Base-by-base conservation (phyloP, 2,329 filamentous ascomycete genomes). In the Fusarium humuli region DNA sequence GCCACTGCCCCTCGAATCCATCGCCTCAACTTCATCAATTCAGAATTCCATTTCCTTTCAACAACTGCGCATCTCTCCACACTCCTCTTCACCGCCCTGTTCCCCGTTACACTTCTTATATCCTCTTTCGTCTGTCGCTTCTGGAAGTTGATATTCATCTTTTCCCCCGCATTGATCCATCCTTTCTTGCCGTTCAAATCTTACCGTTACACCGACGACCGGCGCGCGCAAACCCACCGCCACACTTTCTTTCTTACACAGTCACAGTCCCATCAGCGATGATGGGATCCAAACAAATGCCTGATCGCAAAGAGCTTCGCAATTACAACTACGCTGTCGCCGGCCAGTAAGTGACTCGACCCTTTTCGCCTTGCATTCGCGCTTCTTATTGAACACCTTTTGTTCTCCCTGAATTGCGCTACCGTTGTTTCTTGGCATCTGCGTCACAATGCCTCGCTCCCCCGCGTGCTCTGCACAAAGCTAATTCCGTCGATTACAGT, bases 271-370 rank as follows among this genome's bases (percentile, higher is more conserved):
- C 57, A 61, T 64, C 52, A 70, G 71, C 56, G 53, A 75, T 68
- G 63, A 76, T 76, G 62, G 73, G 69, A 49, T 59, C 59, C 80
- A 80, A 71, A 64, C 72, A 74, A 69, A 80, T 90, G 42, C 87
- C 90, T 56, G 86, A 87, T 69, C 83, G 84, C 58, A 83, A 87
- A 59, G 88, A 90, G 62, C 84, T 94, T 47, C 84, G 89, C 71
- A 86, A 90, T 57, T 96, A 92, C 81, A 88, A 89, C 74, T 86
- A 93, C 76, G 92, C 91, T 53, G 93, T 94, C 67, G 93, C 93
- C 68, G 93, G 93, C 81, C 93, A 97, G 92, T 94, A 85, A 86
- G 92, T 87, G 40, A 48, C 30, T 44, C 12, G 13, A 44, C 12
- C 9, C 27, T 29, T 58, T 65, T 71, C 66, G 65, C 70, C 18